Conservation (phyloP, 2,329 filamentous ascomycete species). For the Paecilomyces dactylethromorphus region DNA sequence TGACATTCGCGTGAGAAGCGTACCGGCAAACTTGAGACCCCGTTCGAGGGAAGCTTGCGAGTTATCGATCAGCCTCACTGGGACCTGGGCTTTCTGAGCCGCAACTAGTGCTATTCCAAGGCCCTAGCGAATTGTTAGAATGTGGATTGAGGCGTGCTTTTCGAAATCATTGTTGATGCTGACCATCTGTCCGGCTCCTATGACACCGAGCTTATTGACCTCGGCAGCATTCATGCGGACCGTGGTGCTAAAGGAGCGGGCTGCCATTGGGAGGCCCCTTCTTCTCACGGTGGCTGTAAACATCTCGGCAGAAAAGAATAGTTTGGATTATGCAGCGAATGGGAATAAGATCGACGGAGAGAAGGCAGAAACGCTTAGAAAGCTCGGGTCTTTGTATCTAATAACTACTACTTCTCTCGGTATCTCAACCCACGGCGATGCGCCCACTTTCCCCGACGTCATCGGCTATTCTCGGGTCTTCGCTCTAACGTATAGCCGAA, state of each 20-base stretch:
- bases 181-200: constrained; percentile 96
- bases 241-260: constrained; percentile 63
- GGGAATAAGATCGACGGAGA: constrained; percentile 1
- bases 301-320: constrained; percentile 19
- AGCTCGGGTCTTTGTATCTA: background rate
- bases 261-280: constrained; percentile 26
- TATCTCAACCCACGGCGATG: background rate
- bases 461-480: constrained; percentile 24
- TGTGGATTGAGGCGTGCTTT: constrained; percentile 14
- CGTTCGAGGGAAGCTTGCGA: constrained; percentile 82
- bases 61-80: constrained; percentile 78
- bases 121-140: constrained; percentile 53
- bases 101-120: constrained; percentile 94
- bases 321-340: constrained; percentile 7
- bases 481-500: constrained; percentile 11
- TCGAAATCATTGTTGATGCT: constrained; percentile 13
- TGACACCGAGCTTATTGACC: constrained; percentile 81
- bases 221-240: constrained; percentile 57
- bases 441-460: constrained; percentile 15
- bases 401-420: background rate
- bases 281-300: constrained; percentile 28
- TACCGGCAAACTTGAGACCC: constrained; percentile 81
- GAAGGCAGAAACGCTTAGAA: background rate
- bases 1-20: constrained; percentile 9
- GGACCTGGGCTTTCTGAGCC: constrained; percentile 72